These are phyloP conservation scores for Nyssa sinensis DNA, from an alignment of 148 eudicot species.

Conservation along the genomic window DNA sequence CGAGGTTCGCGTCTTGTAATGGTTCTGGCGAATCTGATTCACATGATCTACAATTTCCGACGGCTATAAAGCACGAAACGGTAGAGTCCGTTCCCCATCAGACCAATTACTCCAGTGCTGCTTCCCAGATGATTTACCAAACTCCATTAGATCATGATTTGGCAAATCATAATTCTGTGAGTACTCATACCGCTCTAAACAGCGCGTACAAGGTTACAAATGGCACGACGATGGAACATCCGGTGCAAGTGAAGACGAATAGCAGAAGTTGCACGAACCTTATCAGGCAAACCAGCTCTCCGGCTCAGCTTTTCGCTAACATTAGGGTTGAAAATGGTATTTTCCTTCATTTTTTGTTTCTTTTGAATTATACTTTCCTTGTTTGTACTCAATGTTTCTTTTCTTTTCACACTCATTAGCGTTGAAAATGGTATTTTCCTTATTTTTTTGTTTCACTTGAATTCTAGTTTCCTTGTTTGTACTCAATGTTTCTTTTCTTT, in stretches of 20 bases:
- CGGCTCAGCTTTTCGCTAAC: slow-evolving; percentile 39
- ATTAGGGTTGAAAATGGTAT: slow-evolving; percentile 24
- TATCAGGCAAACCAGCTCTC: slow-evolving; percentile 48
- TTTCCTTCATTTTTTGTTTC: slow-evolving; percentile 6
- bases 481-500: not conserved
- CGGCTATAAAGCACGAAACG: slow-evolving; percentile 17
- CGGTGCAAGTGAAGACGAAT: slow-evolving; percentile 6
- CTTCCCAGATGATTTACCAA: slow-evolving; percentile 17
- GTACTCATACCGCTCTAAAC: not conserved
- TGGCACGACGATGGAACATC: too few species aligned
- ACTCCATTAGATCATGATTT: slow-evolving; percentile 12
- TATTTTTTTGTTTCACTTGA: slow-evolving; percentile 7
- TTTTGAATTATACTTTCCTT: not conserved
- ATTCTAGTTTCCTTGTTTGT: not conserved
- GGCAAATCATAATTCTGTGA: not conserved
- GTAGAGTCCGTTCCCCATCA: not conserved
- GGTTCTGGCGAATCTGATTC: slow-evolving; percentile 13
- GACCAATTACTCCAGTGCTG: not conserved
- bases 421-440: not conserved
- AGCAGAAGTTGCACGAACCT: slow-evolving; percentile 27
- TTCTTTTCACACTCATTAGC: not conserved
- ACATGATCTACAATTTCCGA: slow-evolving; percentile 16
- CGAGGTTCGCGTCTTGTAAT: not conserved
- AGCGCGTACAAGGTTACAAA: slow-evolving; percentile 15
- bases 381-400: not conserved